Evolutionary conservation across 2,329 filamentous ascomycete genomes (phyloP).

Genomic region (Onygena corvina): DNA sequence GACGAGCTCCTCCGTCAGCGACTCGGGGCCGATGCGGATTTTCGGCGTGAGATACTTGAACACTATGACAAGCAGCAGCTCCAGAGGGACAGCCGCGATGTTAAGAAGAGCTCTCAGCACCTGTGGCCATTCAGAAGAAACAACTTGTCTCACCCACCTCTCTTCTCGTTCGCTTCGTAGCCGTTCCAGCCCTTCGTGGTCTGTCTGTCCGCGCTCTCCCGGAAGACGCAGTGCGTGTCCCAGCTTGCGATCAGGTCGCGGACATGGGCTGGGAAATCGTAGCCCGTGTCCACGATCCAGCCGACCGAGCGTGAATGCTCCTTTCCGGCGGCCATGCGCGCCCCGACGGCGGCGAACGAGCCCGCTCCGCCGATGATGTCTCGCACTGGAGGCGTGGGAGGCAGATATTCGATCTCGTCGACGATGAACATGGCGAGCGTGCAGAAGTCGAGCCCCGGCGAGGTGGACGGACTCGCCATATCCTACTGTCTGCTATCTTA

Average conservation of each 20-base stretch:
- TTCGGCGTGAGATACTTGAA: slow-evolving; percentile 88
- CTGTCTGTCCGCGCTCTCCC: slow-evolving; percentile 52
- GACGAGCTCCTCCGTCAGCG: slow-evolving; percentile 55
- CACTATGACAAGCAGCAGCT: slow-evolving; percentile 33
- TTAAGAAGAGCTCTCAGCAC: not conserved
- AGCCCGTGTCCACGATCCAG: slow-evolving; percentile 84
- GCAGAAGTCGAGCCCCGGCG: slow-evolving; percentile 41
- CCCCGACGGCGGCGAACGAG: slow-evolving; percentile 74
- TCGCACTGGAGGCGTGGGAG: slow-evolving; percentile 54
- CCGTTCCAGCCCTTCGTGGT: slow-evolving; percentile 92
- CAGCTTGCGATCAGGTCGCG: slow-evolving; percentile 56
- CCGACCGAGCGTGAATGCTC: slow-evolving; percentile 57
- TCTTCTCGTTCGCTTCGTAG: slow-evolving; percentile 59
- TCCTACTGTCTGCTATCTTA: too few relatives aligned
- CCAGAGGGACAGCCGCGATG: not conserved
- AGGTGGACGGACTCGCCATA: not conserved
- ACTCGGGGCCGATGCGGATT: slow-evolving; percentile 60
- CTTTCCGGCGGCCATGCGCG: slow-evolving; percentile 69
- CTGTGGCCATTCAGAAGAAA: slow-evolving; percentile 16
- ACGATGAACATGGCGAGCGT: slow-evolving; percentile 55
- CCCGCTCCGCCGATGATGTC: slow-evolving; percentile 83
- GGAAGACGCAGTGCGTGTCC: slow-evolving; percentile 61
- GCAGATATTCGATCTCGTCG: slow-evolving; percentile 86
- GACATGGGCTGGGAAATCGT: slow-evolving; percentile 65
- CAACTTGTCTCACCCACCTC: slow-evolving; percentile 34